Percentiles rank a stretch among this genome's conserved stretches.
Evolutionary conservation across 1,284 basidiomycete genomes (phyloP).

Genomic region (Peniophora sp.): DNA sequence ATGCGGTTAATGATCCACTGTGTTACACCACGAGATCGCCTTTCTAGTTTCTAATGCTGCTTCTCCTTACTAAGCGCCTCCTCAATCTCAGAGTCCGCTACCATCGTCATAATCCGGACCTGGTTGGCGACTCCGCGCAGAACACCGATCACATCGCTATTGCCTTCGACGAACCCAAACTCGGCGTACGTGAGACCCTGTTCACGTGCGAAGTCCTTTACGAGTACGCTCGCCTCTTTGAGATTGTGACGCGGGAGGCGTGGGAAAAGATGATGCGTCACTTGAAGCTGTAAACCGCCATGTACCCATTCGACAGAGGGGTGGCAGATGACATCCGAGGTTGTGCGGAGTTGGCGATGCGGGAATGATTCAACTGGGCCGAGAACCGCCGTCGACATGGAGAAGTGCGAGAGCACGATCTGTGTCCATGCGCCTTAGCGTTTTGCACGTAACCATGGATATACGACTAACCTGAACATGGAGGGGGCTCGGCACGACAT

Average conservation of each 20-base stretch:
- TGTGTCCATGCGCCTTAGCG: too few species aligned
- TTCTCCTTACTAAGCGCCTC: conserved; percentile 42
- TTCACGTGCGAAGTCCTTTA: conserved; percentile 81
- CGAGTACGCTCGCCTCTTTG: conserved; percentile 69
- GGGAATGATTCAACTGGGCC: conserved; percentile 90
- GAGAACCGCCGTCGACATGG: conserved; percentile 89
- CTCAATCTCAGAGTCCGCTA: conserved; percentile 57
- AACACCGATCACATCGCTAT: conserved; percentile 70
- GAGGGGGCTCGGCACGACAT: conserved; percentile 75
- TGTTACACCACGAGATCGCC: too few species aligned
- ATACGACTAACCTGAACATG: conserved; percentile 74
- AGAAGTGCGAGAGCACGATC: conserved; percentile 98
- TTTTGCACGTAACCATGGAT: too few species aligned
- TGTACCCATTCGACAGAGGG: conserved; percentile 83
- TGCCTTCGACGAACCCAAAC: conserved; percentile 84
- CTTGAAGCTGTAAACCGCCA: conserved; percentile 91
- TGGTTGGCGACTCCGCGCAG: conserved; percentile 79
- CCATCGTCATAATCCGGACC: conserved; percentile 65
- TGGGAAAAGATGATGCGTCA: conserved; percentile 96
- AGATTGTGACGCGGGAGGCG: conserved; percentile 93
- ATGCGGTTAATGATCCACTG: too few species aligned
- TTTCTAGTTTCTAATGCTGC: too few species aligned
- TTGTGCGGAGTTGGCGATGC: conserved; percentile 90
- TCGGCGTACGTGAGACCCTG: conserved; percentile 84
- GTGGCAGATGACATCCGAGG: conserved; percentile 90